These are phyloP conservation scores for Beauveria sp. DNA, from an alignment of 2,329 filamentous ascomycete species.

Conservation along the genomic window DNA sequence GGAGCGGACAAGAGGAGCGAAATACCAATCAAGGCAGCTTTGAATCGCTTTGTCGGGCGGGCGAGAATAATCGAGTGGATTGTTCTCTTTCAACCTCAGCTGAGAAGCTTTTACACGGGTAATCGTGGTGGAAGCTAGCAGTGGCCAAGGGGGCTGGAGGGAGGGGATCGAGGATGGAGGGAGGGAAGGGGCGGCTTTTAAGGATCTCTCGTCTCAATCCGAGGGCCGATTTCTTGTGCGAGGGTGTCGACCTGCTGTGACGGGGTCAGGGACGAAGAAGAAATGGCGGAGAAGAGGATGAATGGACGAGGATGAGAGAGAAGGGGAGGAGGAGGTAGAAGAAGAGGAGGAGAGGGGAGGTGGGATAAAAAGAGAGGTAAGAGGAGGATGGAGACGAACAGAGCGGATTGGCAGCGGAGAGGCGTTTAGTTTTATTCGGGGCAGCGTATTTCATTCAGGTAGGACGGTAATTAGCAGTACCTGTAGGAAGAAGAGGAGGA, in stretches of 20 bases:
- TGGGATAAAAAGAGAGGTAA: conserved; percentile 38
- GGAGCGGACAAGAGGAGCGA: conserved; percentile 17
- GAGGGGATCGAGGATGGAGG: conserved; percentile 2
- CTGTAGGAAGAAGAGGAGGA: too few species aligned
- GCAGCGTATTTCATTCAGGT: too few species aligned
- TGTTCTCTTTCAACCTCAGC: not conserved
- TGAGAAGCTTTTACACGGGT: not conserved
- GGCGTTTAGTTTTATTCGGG: conserved; percentile 12
- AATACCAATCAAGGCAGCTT: conserved; percentile 34
- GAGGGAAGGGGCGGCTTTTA: conserved; percentile 10
- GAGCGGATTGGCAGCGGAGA: conserved; percentile 16
- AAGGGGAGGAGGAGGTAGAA: conserved; percentile 26
- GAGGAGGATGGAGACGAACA: conserved; percentile 46
- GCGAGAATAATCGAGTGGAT: conserved; percentile 6
- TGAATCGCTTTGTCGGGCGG: conserved; percentile 24
- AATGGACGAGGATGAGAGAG: conserved; percentile 37
- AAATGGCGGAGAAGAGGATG: conserved; percentile 40
- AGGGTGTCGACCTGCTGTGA: conserved; percentile 26
- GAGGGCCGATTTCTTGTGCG: conserved; percentile 20
- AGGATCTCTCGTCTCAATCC: conserved; percentile 13
- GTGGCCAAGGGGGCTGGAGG: not conserved
- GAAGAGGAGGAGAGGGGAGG: conserved; percentile 42
- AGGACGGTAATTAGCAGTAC: too few species aligned
- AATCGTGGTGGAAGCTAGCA: not conserved
- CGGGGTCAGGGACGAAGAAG: conserved; percentile 38